Evolutionary conservation across 2,329 filamentous ascomycete genomes (phyloP).

Genomic region (Alternaria longipes): DNA sequence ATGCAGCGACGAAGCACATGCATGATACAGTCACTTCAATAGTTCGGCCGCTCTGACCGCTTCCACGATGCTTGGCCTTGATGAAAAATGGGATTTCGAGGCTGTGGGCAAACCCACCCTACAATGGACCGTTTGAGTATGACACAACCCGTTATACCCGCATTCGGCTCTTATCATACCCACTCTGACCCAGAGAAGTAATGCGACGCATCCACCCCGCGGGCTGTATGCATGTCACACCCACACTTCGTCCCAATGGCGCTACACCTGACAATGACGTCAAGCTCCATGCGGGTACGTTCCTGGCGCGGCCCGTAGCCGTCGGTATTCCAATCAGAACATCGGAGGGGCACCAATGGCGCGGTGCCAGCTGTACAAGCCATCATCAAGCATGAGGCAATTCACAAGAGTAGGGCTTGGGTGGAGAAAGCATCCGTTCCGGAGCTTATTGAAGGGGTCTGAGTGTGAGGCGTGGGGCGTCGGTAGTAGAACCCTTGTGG

Average conservation of each 20-base stretch:
- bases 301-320: constrained; percentile 40
- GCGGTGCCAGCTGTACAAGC: constrained; percentile 48
- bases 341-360: constrained; percentile 40
- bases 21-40: constrained; percentile 7
- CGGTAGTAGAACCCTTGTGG: constrained; percentile 16
- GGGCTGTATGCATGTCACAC: constrained; percentile 21
- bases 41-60: constrained; percentile 8
- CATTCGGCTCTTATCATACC: constrained; percentile 13
- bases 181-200: constrained; percentile 22
- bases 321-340: constrained; percentile 34
- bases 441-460: constrained; percentile 22
- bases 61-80: neutral
- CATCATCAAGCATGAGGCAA: constrained; percentile 43
- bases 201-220: constrained; percentile 16
- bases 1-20: constrained; percentile 7
- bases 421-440: constrained; percentile 16
- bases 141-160: constrained; percentile 13
- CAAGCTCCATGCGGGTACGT: constrained; percentile 32
- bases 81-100: neutral
- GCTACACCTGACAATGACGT: constrained; percentile 32
- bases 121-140: constrained; percentile 8
- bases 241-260: constrained; percentile 9
- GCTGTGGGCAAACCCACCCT: neutral
- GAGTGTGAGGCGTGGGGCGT: constrained; percentile 31
- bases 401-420: constrained; percentile 23